phyloP scores from a whole-genome alignment of 257 asterid species.

The Plectranthus barbatus region DNA sequence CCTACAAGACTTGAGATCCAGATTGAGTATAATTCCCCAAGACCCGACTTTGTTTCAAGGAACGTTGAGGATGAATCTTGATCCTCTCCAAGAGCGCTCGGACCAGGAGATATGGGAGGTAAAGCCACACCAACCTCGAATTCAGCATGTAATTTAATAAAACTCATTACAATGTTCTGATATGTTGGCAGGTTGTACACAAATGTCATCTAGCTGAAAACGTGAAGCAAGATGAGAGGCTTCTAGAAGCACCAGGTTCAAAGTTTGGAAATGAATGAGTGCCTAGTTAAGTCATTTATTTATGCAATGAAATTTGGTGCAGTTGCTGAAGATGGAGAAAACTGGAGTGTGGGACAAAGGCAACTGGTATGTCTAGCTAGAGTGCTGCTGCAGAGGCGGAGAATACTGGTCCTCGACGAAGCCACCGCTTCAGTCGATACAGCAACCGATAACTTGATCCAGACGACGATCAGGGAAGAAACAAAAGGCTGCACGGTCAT shows the following conservation, averaged over 20 bases:
- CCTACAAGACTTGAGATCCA: conserved; percentile 65
- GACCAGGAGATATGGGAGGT: conserved; percentile 82
- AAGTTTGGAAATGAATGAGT: neutral
- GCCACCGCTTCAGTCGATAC: conserved; percentile 84
- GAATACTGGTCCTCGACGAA: conserved; percentile 67
- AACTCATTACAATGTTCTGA: neutral
- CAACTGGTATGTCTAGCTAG: conserved; percentile 74
- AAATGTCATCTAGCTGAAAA: conserved; percentile 62
- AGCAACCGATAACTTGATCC: conserved; percentile 56
- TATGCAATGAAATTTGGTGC: conserved; percentile 3
- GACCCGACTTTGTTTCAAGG: conserved; percentile 83
- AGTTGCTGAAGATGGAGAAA: conserved; percentile 90
- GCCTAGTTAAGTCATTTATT: neutral
- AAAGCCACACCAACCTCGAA: neutral
- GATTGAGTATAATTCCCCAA: conserved; percentile 72
- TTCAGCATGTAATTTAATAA: neutral
- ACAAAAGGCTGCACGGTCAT: conserved; percentile 65
- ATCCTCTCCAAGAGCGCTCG: conserved; percentile 48
- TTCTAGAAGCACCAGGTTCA: conserved; percentile 74
- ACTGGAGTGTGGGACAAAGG: conserved; percentile 82
- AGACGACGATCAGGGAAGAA: conserved; percentile 66
- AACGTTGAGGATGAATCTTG: conserved; percentile 66
- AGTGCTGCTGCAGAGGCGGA: conserved; percentile 52
- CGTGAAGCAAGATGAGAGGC: conserved; percentile 54
- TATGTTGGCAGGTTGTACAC: conserved; percentile 43